These are phyloP conservation scores for Crithidia mellificae DNA, from an alignment of 208 protist genomes.

Conservation along the genomic window DNA sequence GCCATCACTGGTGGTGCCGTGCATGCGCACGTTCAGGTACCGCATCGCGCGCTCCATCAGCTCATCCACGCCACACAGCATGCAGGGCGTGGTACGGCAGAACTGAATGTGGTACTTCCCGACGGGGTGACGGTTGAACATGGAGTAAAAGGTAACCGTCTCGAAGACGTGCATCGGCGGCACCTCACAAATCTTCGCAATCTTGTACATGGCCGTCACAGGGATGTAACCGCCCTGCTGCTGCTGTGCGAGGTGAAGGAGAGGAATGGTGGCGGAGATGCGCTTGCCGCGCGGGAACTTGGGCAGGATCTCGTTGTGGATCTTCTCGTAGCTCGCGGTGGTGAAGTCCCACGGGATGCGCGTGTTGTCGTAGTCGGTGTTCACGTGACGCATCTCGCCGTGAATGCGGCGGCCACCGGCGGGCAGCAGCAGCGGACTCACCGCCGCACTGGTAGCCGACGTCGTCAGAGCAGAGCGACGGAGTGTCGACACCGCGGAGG, in stretches of 20 bases:
- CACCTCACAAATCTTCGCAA: slow-evolving; percentile 92
- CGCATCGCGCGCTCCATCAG: slow-evolving; percentile 77
- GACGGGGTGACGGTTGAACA: slow-evolving; percentile 94
- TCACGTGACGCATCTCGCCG: slow-evolving; percentile 84
- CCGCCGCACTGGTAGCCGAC: background rate
- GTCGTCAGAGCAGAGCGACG: background rate
- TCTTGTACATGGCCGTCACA: slow-evolving; percentile 94
- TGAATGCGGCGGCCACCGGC: slow-evolving; percentile 44
- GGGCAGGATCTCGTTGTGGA: slow-evolving; percentile 88
- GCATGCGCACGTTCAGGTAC: slow-evolving; percentile 86
- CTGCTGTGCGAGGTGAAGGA: slow-evolving; percentile 90
- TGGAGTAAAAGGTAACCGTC: slow-evolving; percentile 93
- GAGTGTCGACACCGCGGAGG: background rate
- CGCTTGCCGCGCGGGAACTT: slow-evolving; percentile 90
- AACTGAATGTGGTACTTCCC: slow-evolving; percentile 95
- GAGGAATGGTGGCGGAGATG: slow-evolving; percentile 83
- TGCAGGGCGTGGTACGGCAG: slow-evolving; percentile 93
- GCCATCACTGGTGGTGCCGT: slow-evolving; percentile 84
- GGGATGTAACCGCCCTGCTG: slow-evolving; percentile 93
- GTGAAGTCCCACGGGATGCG: slow-evolving; percentile 94
- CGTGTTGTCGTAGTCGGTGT: slow-evolving; percentile 90
- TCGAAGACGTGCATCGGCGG: slow-evolving; percentile 93
- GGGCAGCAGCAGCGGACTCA: background rate
- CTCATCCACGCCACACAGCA: slow-evolving; percentile 91
- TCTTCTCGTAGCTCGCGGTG: slow-evolving; percentile 84